Percentiles rank a stretch among this genome's conserved stretches.
Conservation (phyloP, 352 stramenopile species). For the Achlya hypogyna region DNA sequence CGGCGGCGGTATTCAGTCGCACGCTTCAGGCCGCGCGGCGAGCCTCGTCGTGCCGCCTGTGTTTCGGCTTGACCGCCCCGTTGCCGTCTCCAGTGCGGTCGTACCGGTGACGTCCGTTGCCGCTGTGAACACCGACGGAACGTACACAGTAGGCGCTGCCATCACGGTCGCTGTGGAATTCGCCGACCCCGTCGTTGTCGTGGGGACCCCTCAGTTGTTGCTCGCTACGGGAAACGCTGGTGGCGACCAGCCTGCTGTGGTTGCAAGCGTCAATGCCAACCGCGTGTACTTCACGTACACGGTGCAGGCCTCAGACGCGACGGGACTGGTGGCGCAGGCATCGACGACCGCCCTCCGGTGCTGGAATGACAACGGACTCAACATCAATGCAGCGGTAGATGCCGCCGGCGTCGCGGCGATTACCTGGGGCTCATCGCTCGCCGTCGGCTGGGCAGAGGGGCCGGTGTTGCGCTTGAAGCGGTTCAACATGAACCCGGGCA, state of each 20-base stretch:
- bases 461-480: neutral
- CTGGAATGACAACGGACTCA: constrained; percentile 36
- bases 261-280: constrained; percentile 36
- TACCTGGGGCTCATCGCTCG: too few relatives aligned
- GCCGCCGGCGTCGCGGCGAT: neutral
- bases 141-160: constrained; percentile 54
- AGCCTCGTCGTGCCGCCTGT: neutral
- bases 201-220: constrained; percentile 33
- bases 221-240: constrained; percentile 38
- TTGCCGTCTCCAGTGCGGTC: too few relatives aligned
- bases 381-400: neutral
- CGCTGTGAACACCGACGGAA: constrained; percentile 22
- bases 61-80: neutral
- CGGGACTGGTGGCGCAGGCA: constrained; percentile 28
- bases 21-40: neutral
- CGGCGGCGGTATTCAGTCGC: neutral
- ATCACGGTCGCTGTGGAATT: constrained; percentile 51
- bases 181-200: constrained; percentile 48
- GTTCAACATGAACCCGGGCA: constrained; percentile 3
- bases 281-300: constrained; percentile 46
- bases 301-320: constrained; percentile 35
- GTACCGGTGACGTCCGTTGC: neutral
- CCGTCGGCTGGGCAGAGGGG: neutral
- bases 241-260: constrained; percentile 32
- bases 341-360: constrained; percentile 14